Evolutionary conservation across 768 basidiomycete genomes (phyloP).

Genomic region (Lactifluus subvellereus): DNA sequence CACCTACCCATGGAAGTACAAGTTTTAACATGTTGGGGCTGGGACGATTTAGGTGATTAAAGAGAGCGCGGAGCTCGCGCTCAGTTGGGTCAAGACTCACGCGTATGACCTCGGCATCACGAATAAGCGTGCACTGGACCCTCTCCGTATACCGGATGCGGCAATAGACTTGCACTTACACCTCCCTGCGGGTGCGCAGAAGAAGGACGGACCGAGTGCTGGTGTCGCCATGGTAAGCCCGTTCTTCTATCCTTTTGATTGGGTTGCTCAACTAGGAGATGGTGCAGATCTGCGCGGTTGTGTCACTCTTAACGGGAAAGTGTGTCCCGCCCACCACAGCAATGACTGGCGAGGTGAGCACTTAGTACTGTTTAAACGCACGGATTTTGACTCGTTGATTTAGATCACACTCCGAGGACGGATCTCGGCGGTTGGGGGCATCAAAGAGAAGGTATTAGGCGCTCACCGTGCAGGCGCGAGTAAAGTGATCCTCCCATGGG

Average conservation of each 20-base stretch:
- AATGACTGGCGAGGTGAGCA: constrained; percentile 79
- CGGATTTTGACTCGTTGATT: neutral
- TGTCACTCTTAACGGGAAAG: constrained; percentile 75
- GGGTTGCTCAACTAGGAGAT: neutral
- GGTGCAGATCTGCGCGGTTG: constrained; percentile 70
- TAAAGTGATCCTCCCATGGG: constrained; percentile 78
- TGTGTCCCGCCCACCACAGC: constrained; percentile 68
- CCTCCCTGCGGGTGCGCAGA: constrained; percentile 83
- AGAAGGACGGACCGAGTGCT: constrained; percentile 91
- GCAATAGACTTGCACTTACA: constrained; percentile 82
- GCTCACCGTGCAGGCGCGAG: constrained; percentile 82
- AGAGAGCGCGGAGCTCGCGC: constrained; percentile 83
- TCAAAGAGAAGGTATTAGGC: constrained; percentile 88
- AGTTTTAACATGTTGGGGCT: too few relatives aligned
- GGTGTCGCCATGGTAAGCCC: constrained; percentile 75
- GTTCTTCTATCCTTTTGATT: neutral
- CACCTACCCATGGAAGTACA: too few relatives aligned
- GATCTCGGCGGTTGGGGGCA: constrained; percentile 81
- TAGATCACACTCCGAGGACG: constrained; percentile 79
- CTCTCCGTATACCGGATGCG: constrained; percentile 60
- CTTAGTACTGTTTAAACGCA: neutral
- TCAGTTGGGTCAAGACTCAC: constrained; percentile 89
- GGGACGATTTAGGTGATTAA: constrained; percentile 61
- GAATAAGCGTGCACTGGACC: constrained; percentile 59
- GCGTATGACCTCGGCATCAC: constrained; percentile 78